Evolutionary conservation across 768 basidiomycete genomes (phyloP).

Genomic region (Russula abietina): DNA sequence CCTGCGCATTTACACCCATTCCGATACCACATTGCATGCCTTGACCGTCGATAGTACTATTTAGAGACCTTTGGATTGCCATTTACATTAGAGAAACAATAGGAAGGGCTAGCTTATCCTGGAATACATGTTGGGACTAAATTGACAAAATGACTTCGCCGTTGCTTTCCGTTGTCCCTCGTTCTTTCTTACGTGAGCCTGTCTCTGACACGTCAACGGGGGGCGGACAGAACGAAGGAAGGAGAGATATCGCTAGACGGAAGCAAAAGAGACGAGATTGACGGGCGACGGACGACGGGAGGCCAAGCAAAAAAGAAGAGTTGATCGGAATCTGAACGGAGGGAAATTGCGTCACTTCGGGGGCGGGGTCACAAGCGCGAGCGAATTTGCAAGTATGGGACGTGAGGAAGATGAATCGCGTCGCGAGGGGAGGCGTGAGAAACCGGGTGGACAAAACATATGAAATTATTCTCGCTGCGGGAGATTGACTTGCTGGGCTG

Average conservation of each 20-base stretch:
- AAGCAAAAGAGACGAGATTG: conserved; percentile 10
- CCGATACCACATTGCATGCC: conserved; percentile 24
- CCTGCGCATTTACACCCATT: conserved; percentile 23
- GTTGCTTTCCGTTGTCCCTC: not conserved
- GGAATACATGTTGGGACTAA: conserved; percentile 8
- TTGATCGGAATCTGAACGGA: conserved; percentile 22
- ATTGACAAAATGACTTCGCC: conserved; percentile 1
- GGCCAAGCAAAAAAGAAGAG: conserved; percentile 21
- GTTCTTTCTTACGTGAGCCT: conserved; percentile 15
- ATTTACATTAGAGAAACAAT: conserved; percentile 15
- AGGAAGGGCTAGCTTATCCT: conserved; percentile 13
- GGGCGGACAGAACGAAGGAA: not conserved
- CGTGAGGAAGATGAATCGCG: conserved; percentile 16
- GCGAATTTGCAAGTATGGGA: conserved; percentile 19
- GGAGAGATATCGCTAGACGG: conserved; percentile 2
- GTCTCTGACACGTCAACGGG: conserved; percentile 15
- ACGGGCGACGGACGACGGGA: conserved; percentile 4
- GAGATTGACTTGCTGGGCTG: not conserved
- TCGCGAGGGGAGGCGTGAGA: conserved; percentile 22
- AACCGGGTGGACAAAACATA: conserved; percentile 11
- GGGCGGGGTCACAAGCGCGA: conserved; percentile 5
- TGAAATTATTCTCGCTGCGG: conserved; percentile 6
- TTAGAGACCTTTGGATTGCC: conserved; percentile 21
- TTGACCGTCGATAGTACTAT: conserved; percentile 17
- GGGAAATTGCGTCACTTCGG: conserved; percentile 19